Evolutionary conservation across 768 basidiomycete genomes (phyloP), one percentile per base, ranked within the genome.

Genomic region (Flagelloscypha sp.): DNA sequence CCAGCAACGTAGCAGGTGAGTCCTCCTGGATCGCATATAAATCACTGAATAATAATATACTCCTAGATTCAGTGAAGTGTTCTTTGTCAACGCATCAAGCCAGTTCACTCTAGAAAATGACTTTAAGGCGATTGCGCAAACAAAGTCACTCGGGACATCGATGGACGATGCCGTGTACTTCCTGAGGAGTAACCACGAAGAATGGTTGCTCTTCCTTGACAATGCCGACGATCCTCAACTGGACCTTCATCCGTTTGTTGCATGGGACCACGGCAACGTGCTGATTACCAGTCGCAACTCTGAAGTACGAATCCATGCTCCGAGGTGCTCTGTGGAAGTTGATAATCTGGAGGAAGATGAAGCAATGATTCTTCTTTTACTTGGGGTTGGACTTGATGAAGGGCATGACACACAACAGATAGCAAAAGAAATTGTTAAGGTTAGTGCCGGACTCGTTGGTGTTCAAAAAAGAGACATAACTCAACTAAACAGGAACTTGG

Each of bases 261-360:
- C 43, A 17, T 19, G 15, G 1, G 20, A 24, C 3, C 40, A 38
- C 28, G 43, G 43, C 3, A 41, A 40, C 27, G 35, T 45, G 7
- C 12, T 45, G 1, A 38, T 45, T 16, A 45, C 43, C 16, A 40
- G 38, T 22, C 35, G 43, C 7, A 40, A 40, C 21, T 29, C 22
- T 5, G 40, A 37, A 15, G 22, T 40, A 6, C 11, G 17, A n/a
- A 27, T 30, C 2, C 24, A 40, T 24, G 35, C n/a, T n/a, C 28
- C 25, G 4, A 17, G 23, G 19, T 15, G 18, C 16, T n/a, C 22
- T 19, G 4, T 36, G 27, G 2, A n/a, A 37, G 21, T 17, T 2
- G 17, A 16, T 9, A n/a, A 29, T 44, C 25, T 24, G 23, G 23
- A 31, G 28, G 25, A 30, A 13, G 11, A 16, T 15, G 35, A 37